phyloP scores from a whole-genome alignment of 306 rosid species.

The Lupinus albus region DNA sequence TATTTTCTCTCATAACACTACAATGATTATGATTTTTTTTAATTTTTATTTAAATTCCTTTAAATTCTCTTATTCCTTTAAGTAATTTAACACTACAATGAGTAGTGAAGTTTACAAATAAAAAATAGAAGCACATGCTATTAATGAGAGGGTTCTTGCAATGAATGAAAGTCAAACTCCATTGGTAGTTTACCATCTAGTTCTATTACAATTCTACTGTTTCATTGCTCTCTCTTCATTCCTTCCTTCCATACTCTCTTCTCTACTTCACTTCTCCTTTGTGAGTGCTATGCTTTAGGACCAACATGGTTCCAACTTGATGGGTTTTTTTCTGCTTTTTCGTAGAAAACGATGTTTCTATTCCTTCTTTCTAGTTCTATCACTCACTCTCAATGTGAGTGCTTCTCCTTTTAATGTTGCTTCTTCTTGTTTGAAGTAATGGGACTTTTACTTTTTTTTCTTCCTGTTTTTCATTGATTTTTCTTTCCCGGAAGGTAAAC shows the following conservation, averaged over 20 bases:
- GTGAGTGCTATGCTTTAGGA: conserved; percentile 15
- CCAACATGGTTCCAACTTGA: conserved; percentile 65
- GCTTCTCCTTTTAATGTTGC: neutral
- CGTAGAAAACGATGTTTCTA: conserved; percentile 18
- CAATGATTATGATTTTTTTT: too few species aligned
- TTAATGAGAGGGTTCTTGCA: too few species aligned
- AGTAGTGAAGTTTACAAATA: too few species aligned
- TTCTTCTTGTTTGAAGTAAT: conserved; percentile 21
- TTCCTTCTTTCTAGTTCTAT: conserved; percentile 37
- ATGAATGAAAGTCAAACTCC: conserved; percentile 38
- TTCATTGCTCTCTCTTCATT: conserved; percentile 22
- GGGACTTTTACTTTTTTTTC: conserved; percentile 1
- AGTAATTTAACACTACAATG: too few species aligned
- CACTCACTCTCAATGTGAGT: conserved; percentile 39
- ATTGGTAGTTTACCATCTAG: conserved; percentile 40
- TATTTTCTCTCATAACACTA: too few species aligned
- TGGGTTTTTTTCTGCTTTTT: conserved; percentile 57
- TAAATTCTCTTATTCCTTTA: too few species aligned
- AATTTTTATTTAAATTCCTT: too few species aligned
- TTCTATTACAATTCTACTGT: conserved; percentile 44
- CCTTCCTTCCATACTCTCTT: conserved; percentile 31
- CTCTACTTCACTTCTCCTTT: neutral
- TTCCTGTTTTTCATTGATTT: neutral
- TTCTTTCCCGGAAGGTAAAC: too few species aligned
- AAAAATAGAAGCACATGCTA: too few species aligned